These are phyloP conservation scores for Protomyces gravidus DNA, from an alignment of 1,139 yeast species.

Conservation along the genomic window DNA sequence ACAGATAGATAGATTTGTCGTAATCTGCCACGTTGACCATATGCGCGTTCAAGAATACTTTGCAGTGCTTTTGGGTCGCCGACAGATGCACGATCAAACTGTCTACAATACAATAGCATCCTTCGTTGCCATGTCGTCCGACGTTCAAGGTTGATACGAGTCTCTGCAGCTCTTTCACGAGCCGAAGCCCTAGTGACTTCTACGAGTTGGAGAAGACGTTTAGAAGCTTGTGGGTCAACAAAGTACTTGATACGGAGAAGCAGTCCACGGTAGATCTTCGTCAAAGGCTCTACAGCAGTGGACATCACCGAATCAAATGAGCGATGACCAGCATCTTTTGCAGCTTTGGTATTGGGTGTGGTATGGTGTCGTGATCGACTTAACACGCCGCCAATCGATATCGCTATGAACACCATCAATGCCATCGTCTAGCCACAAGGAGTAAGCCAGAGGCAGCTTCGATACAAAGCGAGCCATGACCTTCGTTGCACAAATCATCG, in stretches of 20 bases:
- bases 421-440: no score
- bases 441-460: no score
- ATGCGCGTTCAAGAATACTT: constrained; percentile 1
- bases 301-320: no score
- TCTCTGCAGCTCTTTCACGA: no score
- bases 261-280: not conserved
- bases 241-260: not conserved
- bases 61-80: constrained; percentile 4
- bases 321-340: no score
- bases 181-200: not conserved
- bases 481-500: no score
- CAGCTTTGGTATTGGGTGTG: not conserved
- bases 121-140: not conserved
- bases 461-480: no score
- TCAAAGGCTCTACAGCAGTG: no score
- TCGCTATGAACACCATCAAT: no score
- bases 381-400: not conserved
- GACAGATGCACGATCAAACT: not conserved
- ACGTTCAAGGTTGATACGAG: not conserved
- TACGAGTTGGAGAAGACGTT: not conserved
- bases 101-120: not conserved
- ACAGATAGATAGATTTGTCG: constrained; percentile 7
- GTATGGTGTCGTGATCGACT: not conserved
- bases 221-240: not conserved
- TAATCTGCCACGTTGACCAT: constrained; percentile 21